Evolutionary conservation across 805 yeast species (phyloP).

Genomic region (Tetrapisispora iriomotensis): DNA sequence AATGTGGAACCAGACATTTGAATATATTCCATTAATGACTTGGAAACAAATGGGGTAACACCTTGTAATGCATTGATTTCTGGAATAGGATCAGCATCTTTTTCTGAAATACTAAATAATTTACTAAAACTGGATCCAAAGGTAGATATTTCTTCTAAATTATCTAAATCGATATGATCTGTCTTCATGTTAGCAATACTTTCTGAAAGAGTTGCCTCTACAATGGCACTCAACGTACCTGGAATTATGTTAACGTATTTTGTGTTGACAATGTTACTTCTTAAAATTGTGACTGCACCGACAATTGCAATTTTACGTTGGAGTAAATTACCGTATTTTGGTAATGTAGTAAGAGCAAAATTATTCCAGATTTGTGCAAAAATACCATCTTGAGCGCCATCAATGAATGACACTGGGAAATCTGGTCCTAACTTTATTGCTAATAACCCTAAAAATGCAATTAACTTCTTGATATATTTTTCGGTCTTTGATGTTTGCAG

Average conservation of each 20-base stretch:
- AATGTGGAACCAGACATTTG: slow-evolving; percentile 13
- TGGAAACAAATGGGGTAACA: slow-evolving; percentile 14
- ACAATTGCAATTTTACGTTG: slow-evolving; percentile 47
- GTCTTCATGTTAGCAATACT: slow-evolving; percentile 31
- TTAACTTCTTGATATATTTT: slow-evolving; percentile 61
- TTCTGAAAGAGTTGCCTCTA: slow-evolving; percentile 31
- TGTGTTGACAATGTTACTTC: slow-evolving; percentile 32
- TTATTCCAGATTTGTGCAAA: slow-evolving; percentile 41
- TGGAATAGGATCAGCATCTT: slow-evolving; percentile 63
- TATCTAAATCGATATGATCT: slow-evolving; percentile 35
- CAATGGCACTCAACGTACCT: slow-evolving; percentile 35
- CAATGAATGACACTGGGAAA: slow-evolving; percentile 56
- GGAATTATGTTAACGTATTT: slow-evolving; percentile 35
- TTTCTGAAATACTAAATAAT: slow-evolving; percentile 50
- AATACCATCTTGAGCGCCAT: slow-evolving; percentile 56
- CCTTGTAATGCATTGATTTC: slow-evolving; percentile 32
- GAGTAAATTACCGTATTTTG: slow-evolving; percentile 38
- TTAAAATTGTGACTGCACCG: slow-evolving; percentile 32
- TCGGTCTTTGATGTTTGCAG: slow-evolving; percentile 76
- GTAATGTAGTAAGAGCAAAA: slow-evolving; percentile 34
- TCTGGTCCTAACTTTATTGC: slow-evolving; percentile 38
- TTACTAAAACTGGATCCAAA: slow-evolving; percentile 83
- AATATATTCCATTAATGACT: slow-evolving; percentile 17
- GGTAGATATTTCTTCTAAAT: slow-evolving; percentile 61
- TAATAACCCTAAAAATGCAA: slow-evolving; percentile 49